Conservation (phyloP, 2,329 filamentous ascomycete genomes). For the Diplocarpon mali region DNA sequence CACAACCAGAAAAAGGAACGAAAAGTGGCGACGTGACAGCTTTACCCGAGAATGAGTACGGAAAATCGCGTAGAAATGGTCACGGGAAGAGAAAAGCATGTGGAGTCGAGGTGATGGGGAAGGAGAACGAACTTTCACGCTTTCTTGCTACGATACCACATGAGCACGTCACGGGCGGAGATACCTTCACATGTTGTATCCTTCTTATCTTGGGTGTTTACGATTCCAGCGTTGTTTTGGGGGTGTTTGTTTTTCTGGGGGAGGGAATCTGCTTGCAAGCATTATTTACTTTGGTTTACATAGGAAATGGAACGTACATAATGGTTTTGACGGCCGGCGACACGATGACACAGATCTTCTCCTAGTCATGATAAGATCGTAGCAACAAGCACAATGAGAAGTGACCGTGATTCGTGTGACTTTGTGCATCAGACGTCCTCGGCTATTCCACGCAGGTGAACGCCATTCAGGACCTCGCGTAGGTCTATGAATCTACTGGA, state of each 20-base stretch:
- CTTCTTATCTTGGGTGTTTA: constrained; percentile 2
- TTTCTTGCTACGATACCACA: constrained; percentile 9
- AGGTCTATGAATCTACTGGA: too few species aligned
- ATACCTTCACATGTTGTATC: constrained; percentile 2
- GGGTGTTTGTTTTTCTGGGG: not conserved
- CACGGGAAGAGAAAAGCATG: not conserved
- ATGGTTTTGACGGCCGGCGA: not conserved
- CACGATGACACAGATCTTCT: too few species aligned
- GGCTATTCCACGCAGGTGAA: too few species aligned
- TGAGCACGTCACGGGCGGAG: not conserved
- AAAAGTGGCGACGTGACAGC: not conserved
- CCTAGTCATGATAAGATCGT: too few species aligned
- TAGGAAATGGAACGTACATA: constrained; percentile 1
- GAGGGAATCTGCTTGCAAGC: not conserved
- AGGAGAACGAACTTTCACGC: constrained; percentile 4
- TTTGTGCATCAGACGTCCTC: too few species aligned
- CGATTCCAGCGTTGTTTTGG: constrained; percentile 8
- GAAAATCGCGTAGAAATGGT: not conserved
- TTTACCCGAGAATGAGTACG: not conserved
- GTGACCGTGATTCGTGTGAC: too few species aligned
- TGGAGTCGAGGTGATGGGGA: not conserved
- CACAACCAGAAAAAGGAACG: not conserved
- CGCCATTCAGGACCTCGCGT: too few species aligned
- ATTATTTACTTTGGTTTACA: constrained; percentile 1
- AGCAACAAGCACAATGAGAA: too few species aligned